phyloP scores from a whole-genome alignment of 2,329 filamentous ascomycete genomes.

The Cladosporium colombiae region DNA sequence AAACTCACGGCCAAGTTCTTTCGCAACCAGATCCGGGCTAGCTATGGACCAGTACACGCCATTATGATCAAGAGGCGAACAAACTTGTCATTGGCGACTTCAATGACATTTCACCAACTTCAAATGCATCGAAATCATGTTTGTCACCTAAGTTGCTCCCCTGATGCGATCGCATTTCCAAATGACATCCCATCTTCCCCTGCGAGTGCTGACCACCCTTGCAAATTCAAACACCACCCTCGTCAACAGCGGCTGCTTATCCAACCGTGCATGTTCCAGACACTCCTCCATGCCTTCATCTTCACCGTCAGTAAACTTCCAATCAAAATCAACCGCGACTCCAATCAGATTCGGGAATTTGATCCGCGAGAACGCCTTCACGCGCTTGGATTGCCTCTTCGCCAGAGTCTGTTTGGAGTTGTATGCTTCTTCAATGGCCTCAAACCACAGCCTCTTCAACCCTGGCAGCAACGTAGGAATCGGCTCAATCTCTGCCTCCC shows the following conservation, averaged over 20 bases:
- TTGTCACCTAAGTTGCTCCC: background rate
- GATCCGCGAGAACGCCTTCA: background rate
- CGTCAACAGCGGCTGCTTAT: background rate
- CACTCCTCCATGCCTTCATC: background rate
- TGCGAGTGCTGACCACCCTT: background rate
- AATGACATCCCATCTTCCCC: background rate
- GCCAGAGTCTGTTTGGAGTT: background rate
- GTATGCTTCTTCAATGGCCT: background rate
- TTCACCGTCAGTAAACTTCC: background rate
- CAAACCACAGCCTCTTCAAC: background rate
- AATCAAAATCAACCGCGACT: background rate
- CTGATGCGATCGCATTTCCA: background rate
- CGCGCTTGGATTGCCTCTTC: background rate
- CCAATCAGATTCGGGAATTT: background rate
- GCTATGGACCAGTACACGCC: too few relatives aligned
- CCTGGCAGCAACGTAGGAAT: background rate
- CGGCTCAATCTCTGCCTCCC: background rate
- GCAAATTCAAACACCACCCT: background rate
- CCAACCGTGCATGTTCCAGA: background rate
- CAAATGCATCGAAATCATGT: background rate
- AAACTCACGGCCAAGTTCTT: background rate
- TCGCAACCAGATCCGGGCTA: background rate
- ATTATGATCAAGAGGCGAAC: background rate
- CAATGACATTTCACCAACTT: background rate
- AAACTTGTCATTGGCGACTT: background rate